Evolutionary conservation across 306 rosid genomes (phyloP).

Genomic region (Cyamopsis tetragonoloba): DNA sequence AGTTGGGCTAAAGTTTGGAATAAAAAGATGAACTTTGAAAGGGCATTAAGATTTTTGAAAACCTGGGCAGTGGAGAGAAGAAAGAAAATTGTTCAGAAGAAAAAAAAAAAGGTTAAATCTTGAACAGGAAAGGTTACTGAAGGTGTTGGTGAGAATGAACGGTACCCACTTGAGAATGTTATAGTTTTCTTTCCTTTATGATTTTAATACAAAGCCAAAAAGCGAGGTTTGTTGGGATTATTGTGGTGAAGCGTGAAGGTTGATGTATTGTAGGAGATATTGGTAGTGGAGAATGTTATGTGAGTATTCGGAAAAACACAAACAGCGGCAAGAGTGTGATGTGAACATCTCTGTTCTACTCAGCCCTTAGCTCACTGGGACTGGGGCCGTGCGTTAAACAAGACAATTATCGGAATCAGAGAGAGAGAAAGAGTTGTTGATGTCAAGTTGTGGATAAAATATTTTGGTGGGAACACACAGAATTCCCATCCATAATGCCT

Average conservation of each 20-base stretch:
- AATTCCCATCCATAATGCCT: no score
- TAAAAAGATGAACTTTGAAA: constrained; percentile 1
- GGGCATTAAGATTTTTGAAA: no score
- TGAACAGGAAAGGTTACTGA: not conserved
- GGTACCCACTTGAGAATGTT: not conserved
- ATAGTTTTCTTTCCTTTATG: not conserved
- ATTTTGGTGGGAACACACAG: not conserved
- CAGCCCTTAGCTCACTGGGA: not conserved
- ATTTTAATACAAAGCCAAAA: not conserved
- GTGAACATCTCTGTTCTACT: not conserved
- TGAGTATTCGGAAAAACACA: not conserved
- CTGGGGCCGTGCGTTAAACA: not conserved
- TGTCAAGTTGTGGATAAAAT: not conserved
- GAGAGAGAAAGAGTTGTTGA: not conserved
- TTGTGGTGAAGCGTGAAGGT: not conserved
- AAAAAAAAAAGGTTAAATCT: not conserved
- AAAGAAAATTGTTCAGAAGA: not conserved
- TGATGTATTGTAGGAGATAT: no score
- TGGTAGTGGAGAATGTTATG: not conserved
- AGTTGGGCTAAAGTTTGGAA: not conserved
- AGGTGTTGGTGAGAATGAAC: not conserved
- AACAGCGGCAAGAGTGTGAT: not conserved
- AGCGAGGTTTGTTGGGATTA: not conserved
- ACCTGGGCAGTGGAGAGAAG: no score
- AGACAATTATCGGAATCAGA: not conserved